A percentile compares a stretch with the other conserved stretches of the same genome.
These are phyloP conservation scores for Pythium oligandrum DNA, from an alignment of 352 stramenopile species.

Conservation along the genomic window DNA sequence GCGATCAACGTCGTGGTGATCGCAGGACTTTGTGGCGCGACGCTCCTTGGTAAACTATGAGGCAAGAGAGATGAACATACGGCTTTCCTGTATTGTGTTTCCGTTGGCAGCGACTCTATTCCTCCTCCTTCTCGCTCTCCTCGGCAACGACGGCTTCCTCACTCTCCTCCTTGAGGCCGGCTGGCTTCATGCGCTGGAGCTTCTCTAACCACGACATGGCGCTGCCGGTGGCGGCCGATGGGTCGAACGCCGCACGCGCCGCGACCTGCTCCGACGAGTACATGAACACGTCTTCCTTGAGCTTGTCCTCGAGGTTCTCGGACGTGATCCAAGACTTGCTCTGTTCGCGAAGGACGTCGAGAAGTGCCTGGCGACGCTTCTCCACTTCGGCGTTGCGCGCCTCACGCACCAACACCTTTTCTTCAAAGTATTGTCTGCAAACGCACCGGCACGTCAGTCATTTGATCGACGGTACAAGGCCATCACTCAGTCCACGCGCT, in stretches of 20 bases:
- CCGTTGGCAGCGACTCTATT: not conserved
- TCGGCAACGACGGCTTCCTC: constrained; percentile 7
- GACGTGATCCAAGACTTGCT: constrained; percentile 64
- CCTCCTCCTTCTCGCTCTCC: constrained; percentile 19
- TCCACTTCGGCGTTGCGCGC: constrained; percentile 51
- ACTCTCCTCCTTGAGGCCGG: constrained; percentile 29
- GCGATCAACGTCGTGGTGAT: constrained; percentile 48
- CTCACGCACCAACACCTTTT: constrained; percentile 76
- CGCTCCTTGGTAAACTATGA: constrained; percentile 28
- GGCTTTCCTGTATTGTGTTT: too few relatives aligned
- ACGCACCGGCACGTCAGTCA: not conserved
- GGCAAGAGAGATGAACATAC: not conserved
- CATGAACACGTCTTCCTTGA: constrained; percentile 83
- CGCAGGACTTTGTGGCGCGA: constrained; percentile 24
- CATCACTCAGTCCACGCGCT: constrained; percentile 10
- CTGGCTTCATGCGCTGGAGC: constrained; percentile 83
- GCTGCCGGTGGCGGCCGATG: constrained; percentile 55
- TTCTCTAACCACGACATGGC: constrained; percentile 85
- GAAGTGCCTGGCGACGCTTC: constrained; percentile 59
- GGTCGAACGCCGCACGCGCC: constrained; percentile 61
- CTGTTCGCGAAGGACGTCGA: constrained; percentile 59
- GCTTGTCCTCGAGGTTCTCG: constrained; percentile 69
- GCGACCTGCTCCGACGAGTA: constrained; percentile 77
- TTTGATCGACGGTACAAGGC: not conserved
- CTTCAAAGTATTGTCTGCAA: constrained; percentile 63